Evolutionary conservation across 306 rosid species (phyloP).

Genomic region (Inga laurina): DNA sequence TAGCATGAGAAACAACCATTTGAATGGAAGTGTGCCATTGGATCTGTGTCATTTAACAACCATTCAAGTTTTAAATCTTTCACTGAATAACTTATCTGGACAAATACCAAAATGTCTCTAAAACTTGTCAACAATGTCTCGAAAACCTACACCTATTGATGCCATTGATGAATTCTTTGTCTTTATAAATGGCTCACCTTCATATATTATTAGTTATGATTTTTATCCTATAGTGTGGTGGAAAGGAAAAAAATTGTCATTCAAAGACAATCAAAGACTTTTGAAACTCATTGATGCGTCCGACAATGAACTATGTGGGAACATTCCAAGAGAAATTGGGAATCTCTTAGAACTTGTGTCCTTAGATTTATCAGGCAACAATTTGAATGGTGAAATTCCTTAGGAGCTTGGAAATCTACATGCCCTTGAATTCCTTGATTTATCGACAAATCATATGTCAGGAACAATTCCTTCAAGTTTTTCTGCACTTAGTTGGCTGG

Average conservation of each 20-base stretch:
- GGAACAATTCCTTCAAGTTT: slow-evolving; percentile 11
- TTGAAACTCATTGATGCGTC: slow-evolving; percentile 18
- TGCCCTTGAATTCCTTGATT: slow-evolving; percentile 3
- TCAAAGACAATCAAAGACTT: neutral
- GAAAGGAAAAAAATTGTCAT: neutral
- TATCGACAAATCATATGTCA: slow-evolving; percentile 1
- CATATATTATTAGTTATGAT: neutral
- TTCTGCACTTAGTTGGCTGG: neutral
- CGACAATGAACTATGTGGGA: neutral
- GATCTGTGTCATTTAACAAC: neutral
- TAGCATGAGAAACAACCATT: neutral
- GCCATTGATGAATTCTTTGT: neutral
- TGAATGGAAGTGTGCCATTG: neutral
- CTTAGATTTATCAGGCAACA: neutral
- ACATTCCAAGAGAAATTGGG: slow-evolving; percentile 20
- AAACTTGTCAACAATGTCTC: neutral
- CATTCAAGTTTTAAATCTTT: slow-evolving; percentile 1
- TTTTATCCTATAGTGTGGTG: neutral
- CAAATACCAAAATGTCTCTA: neutral
- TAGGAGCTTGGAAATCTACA: neutral
- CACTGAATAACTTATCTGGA: neutral
- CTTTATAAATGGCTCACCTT: neutral
- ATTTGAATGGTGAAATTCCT: neutral
- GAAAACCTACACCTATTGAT: neutral
- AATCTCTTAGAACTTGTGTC: neutral